phyloP scores from a whole-genome alignment of 116 monocot genomes.

The Cymodocea nodosa region DNA sequence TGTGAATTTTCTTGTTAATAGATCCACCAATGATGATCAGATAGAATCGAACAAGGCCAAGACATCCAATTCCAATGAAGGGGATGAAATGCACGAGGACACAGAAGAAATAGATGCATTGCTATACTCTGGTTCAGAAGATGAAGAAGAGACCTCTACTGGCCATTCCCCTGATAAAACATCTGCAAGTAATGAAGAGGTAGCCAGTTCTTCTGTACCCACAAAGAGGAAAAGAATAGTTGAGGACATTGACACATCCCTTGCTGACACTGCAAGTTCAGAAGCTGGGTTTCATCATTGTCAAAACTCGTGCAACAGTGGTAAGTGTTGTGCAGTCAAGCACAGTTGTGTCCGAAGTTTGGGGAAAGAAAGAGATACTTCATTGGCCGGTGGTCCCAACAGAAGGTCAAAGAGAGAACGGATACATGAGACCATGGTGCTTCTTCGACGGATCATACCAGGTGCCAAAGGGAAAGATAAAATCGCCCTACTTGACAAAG shows the following conservation, averaged over 20 bases:
- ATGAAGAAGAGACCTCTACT: conserved; percentile 28
- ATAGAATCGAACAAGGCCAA: not conserved
- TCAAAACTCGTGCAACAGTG: conserved; percentile 3
- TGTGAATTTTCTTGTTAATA: not conserved
- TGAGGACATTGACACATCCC: conserved; percentile 16
- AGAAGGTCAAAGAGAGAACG: conserved; percentile 29
- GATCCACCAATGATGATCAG: not conserved
- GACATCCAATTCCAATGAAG: conserved; percentile 8
- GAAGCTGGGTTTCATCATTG: not conserved
- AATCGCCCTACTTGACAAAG: conserved; percentile 45
- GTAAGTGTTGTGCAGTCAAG: conserved; percentile 21
- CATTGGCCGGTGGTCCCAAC: not conserved
- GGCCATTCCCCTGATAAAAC: conserved; percentile 1
- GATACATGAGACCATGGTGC: conserved; percentile 36
- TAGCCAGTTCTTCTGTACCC: conserved; percentile 17
- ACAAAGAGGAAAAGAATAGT: conserved; percentile 34
- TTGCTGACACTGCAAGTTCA: conserved; percentile 69
- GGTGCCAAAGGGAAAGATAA: conserved; percentile 54
- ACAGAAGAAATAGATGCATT: conserved; percentile 77
- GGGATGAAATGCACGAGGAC: conserved; percentile 31
- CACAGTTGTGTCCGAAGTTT: not conserved
- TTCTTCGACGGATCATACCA: conserved; percentile 48
- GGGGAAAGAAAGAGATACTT: conserved; percentile 5
- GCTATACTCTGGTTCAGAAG: conserved; percentile 50
- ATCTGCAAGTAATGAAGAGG: conserved; percentile 7